phyloP scores from a whole-genome alignment of 768 basidiomycete genomes.

The Russula dissimulans region DNA sequence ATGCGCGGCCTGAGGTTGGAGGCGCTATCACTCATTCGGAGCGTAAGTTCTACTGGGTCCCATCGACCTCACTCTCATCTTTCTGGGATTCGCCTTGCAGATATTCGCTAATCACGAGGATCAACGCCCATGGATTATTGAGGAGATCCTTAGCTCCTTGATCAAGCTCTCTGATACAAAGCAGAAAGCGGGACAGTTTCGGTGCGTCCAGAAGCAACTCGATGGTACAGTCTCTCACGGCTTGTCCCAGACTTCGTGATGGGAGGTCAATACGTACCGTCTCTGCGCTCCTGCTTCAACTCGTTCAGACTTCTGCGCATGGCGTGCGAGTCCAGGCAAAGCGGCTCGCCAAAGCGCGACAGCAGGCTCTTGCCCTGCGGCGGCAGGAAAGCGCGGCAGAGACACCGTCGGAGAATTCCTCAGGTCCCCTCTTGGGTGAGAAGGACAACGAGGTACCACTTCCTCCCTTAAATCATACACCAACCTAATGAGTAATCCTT shows the following conservation, averaged over 20 bases:
- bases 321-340: slow-evolving; percentile 69
- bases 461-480: neutral
- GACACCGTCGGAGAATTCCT: slow-evolving; percentile 24
- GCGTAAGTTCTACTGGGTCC: slow-evolving; percentile 40
- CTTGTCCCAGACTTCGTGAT: slow-evolving; percentile 62
- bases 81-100: slow-evolving; percentile 33
- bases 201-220: slow-evolving; percentile 37
- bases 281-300: slow-evolving; percentile 85
- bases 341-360: slow-evolving; percentile 51
- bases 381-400: slow-evolving; percentile 56
- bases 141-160: slow-evolving; percentile 85
- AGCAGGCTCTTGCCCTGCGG: slow-evolving; percentile 49
- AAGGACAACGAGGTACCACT: slow-evolving; percentile 50
- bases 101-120: slow-evolving; percentile 87
- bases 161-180: slow-evolving; percentile 87
- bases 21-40: slow-evolving; percentile 74
- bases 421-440: slow-evolving; percentile 54
- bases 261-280: slow-evolving; percentile 89
- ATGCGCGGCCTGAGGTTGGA: slow-evolving; percentile 78
- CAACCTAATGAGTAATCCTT: neutral
- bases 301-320: slow-evolving; percentile 92
- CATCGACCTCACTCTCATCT: neutral
- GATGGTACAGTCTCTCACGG: slow-evolving; percentile 1
- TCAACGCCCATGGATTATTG: slow-evolving; percentile 95
- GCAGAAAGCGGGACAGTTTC: slow-evolving; percentile 83